Base-by-base conservation (phyloP, 176 grass and related monocot species). In the Phyllostachys edulis region DNA sequence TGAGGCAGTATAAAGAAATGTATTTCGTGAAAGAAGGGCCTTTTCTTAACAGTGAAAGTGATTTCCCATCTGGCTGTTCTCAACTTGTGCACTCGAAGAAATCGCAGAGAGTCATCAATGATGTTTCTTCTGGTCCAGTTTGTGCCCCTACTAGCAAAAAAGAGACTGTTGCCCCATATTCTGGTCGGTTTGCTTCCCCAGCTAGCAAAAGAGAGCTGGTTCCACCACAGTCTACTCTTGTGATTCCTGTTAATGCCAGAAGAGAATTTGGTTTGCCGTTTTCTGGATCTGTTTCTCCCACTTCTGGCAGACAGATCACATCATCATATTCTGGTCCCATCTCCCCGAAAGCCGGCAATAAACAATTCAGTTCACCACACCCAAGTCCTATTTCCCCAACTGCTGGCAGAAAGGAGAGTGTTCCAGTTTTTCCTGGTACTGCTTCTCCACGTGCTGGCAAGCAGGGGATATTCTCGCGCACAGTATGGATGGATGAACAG, bases 1-100 rank as follows among this genome's bases (percentile, higher is more conserved):
- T 88, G 69, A 95, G 90, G 77, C 78, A 84, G 67, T 98, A 91
- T 92, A 90, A 98, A 75, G 93, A 92, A 81, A 63, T 63, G 7
- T 98, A 93, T 82, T 78, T 95, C 73, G 92, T 98, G 69, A 98
- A 95, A 90, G 91, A 93, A 81, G 91, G 96, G 16, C 80, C 83
- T 8, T 95, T 98, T 90, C 82, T 94, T 85, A 92, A 91, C 40
- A 80, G 85, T 63, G 92, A 95, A 67, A 84, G 23, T 0, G 91
- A 95, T 77, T 93, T 90, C 80, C 85, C 87, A 81, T 91, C 87
- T 52, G 82, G 90, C 51, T 71, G 87, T 78, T 95, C 91, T 51
- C 83, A 85, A 67, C 89, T 95, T 82, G 96, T 98, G 74, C 91
- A 86, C 61, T 78, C 16, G 1, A 98, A 98, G 87, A 98, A 86